Evolutionary conservation across 352 stramenopile genomes (phyloP).

Genomic region (Phytophthora quininea): DNA sequence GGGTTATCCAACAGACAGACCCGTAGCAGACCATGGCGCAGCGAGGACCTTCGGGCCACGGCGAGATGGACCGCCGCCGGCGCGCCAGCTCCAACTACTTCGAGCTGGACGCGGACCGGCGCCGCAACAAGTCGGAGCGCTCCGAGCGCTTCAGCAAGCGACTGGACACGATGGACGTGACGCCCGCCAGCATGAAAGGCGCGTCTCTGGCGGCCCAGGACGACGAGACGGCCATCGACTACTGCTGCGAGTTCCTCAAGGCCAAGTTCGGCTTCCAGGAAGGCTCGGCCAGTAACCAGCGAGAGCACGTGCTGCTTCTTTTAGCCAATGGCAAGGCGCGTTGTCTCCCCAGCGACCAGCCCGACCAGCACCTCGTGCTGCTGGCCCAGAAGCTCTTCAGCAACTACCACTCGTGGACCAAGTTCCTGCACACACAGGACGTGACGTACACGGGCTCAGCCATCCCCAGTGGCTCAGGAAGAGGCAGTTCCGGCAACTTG

Average conservation of each 20-base stretch:
- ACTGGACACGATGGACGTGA: conserved; percentile 65
- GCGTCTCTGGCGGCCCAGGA: conserved; percentile 43
- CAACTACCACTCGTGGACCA: conserved; percentile 83
- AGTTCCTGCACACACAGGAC: conserved; percentile 68
- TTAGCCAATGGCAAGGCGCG: conserved; percentile 79
- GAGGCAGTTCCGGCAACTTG: conserved; percentile 23
- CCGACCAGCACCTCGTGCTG: conserved; percentile 64
- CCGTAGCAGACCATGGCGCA: conserved; percentile 22
- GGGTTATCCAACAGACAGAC: background rate
- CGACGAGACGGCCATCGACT: conserved; percentile 85
- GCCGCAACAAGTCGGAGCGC: conserved; percentile 75
- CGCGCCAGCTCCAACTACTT: conserved; percentile 87
- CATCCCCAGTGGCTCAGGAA: conserved; percentile 21
- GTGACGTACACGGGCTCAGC: conserved; percentile 64
- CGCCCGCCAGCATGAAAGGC: conserved; percentile 44
- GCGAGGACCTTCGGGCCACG: conserved; percentile 35
- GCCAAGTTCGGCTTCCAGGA: conserved; percentile 87
- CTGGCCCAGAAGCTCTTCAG: conserved; percentile 72
- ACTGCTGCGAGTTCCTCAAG: conserved; percentile 80
- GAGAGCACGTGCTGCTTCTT: conserved; percentile 81
- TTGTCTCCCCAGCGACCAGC: conserved; percentile 47
- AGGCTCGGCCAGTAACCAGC: conserved; percentile 83
- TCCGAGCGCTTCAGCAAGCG: conserved; percentile 63
- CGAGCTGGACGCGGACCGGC: conserved; percentile 74
- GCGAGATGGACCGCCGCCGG: conserved; percentile 49